A percentile compares a stretch with the other conserved stretches of the same genome.
These are phyloP conservation scores for Iris pallida DNA, from an alignment of 116 monocot species.

Conservation along the genomic window DNA sequence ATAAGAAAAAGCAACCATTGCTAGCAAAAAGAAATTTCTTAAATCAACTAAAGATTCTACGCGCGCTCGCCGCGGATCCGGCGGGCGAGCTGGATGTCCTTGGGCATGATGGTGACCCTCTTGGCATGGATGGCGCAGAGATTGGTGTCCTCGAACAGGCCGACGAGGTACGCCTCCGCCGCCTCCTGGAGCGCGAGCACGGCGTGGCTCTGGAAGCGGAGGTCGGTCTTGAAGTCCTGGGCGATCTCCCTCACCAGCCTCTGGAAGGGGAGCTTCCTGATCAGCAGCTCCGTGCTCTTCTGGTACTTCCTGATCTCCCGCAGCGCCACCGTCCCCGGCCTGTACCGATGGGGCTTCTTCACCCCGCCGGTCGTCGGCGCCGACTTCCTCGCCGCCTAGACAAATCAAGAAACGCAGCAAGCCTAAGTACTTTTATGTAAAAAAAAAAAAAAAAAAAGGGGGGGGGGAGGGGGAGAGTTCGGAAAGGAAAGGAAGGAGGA, in stretches of 20 bases:
- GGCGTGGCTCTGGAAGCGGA: constrained; percentile 15
- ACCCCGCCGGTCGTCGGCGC: constrained; percentile 15
- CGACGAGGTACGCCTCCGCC: constrained; percentile 41
- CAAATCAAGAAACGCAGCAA: not conserved
- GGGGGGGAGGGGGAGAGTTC: not conserved
- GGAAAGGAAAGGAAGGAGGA: not conserved
- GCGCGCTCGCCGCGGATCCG: constrained; percentile 40
- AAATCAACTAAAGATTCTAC: too few relatives aligned
- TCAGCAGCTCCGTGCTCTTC: constrained; percentile 17
- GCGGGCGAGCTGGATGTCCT: constrained; percentile 46
- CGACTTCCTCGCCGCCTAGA: constrained; percentile 9
- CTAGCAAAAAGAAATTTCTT: too few relatives aligned
- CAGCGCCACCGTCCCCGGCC: constrained; percentile 9
- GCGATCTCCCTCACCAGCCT: constrained; percentile 10
- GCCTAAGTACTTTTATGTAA: not conserved
- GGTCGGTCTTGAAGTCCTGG: constrained; percentile 18
- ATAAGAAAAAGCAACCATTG: too few relatives aligned
- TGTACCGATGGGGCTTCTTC: constrained; percentile 16
- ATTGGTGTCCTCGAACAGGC: constrained; percentile 46
- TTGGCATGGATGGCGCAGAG: constrained; percentile 50
- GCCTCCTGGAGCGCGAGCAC: constrained; percentile 19
- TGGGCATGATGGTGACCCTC: constrained; percentile 48
- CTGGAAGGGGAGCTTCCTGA: constrained; percentile 16
- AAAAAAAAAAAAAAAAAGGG: not conserved
- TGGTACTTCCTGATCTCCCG: constrained; percentile 20